These are phyloP conservation scores for Neovahlkampfia damariscottae DNA, from an alignment of 78 protist species.

Conservation along the genomic window DNA sequence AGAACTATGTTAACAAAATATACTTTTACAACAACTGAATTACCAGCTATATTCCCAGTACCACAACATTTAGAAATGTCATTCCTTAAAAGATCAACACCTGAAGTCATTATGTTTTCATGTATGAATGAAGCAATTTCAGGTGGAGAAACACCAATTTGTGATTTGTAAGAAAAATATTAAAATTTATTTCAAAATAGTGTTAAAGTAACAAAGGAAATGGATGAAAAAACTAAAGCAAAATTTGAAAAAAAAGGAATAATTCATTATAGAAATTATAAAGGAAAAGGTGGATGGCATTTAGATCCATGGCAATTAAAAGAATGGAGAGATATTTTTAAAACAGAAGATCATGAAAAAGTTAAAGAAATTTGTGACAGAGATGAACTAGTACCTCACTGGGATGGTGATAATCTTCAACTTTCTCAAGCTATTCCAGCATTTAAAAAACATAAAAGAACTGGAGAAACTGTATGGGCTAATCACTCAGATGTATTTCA, in stretches of 20 bases:
- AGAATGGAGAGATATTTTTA: not conserved
- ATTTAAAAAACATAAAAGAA: not conserved
- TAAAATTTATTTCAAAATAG: not conserved
- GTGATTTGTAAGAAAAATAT: not conserved
- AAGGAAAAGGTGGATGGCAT: not conserved
- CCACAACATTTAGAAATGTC: not conserved
- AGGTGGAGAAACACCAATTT: not conserved
- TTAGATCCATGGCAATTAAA: not conserved
- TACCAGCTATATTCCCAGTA: not conserved
- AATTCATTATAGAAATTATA: not conserved
- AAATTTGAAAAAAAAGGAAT: not conserved
- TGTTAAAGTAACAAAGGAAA: not conserved
- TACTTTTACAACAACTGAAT: not conserved
- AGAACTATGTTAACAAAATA: not conserved
- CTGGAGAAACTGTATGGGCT: not conserved
- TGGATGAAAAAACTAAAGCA: too few relatives aligned
- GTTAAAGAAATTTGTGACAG: not conserved
- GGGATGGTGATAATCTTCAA: not conserved
- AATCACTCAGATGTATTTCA: not conserved
- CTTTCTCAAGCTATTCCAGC: not conserved
- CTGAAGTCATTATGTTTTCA: not conserved
- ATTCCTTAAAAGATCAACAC: not conserved
- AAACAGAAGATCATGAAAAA: not conserved
- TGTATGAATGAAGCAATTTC: not conserved
- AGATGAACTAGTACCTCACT: not conserved